Evolutionary conservation across 768 basidiomycete genomes (phyloP), one percentile per base, ranked within the genome.

Genomic region (Tulasnella sp.): DNA sequence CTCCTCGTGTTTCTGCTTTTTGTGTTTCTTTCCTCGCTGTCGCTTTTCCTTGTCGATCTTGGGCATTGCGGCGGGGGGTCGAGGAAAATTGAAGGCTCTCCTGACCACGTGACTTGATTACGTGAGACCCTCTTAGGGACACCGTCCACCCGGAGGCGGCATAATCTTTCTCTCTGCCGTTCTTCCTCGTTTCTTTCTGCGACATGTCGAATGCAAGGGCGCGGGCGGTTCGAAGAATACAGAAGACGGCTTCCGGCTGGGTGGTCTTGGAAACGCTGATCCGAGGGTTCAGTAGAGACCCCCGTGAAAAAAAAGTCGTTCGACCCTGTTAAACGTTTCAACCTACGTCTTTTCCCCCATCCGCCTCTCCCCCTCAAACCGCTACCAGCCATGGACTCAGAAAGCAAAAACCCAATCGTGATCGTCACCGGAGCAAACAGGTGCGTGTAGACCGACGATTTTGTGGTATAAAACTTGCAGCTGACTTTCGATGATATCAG

Each of bases 381-480:
- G 19, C 34, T 24, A 62, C 36, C 24, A 24, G 5, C 62, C 48
- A 79, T 79, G 77, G 77, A 79, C 38, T 48, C 58, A 16, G 42
- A 58, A 71, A 38, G 42, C 71, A 74, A 42, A 40, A 44, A 79
- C 19, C 91, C 89, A 12, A 86, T 92, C 73, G 84, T 92, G 73
- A 84, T 93, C 68, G 91, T 93, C 12, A 93, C 92, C 27, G 92
- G 92, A 52, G 92, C 92, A 14, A 93, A 93, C 82, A 87, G 88
- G 92, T 92, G 83, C 74, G 88, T 81, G n/a, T 56, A 52, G 19
- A 19, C 16, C 46, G 2, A 12, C 71, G 44, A 71, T 14, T 7
- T 44, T 19, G 44, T 36, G 9, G 16, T n/a, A 14, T 5, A 34
- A 36, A n/a, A 16, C 31, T 34, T 58, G n/a, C 44, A 31, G 36